Percentiles rank a stretch among this genome's conserved stretches.
Evolutionary conservation across 768 basidiomycete genomes (phyloP).

Genomic region (Leccinum subtestaceum): DNA sequence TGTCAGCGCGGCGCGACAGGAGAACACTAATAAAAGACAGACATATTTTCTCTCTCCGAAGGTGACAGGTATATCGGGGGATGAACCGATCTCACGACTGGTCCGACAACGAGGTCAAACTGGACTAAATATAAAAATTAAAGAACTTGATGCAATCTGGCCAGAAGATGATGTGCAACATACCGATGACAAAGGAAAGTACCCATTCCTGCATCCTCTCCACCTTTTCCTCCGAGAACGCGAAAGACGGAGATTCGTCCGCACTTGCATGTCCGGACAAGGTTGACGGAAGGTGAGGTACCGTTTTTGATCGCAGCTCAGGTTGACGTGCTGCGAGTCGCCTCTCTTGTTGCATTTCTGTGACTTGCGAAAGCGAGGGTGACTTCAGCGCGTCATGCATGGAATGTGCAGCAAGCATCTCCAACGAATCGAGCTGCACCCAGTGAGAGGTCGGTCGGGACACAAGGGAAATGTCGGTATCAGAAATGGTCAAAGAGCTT

Average conservation of each 20-base stretch:
- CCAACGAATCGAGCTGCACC: slow-evolving; percentile 4
- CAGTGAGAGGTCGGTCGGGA: slow-evolving; percentile 21
- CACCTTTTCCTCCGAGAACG: slow-evolving; percentile 47
- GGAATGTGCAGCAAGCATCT: not conserved
- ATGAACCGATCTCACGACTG: slow-evolving; percentile 68
- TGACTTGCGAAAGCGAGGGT: slow-evolving; percentile 33
- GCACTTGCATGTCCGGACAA: slow-evolving; percentile 30
- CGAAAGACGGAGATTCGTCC: slow-evolving; percentile 41
- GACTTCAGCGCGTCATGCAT: slow-evolving; percentile 27
- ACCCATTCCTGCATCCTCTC: slow-evolving; percentile 63
- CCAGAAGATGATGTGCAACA: slow-evolving; percentile 15
- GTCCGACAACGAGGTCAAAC: slow-evolving; percentile 87
- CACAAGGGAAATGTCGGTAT: slow-evolving; percentile 19
- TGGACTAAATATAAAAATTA: slow-evolving; percentile 50
- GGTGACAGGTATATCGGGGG: slow-evolving; percentile 64
- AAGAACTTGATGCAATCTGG: not conserved
- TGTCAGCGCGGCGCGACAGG: slow-evolving; percentile 6
- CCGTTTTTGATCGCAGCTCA: slow-evolving; percentile 45
- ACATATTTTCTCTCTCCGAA: slow-evolving; percentile 83
- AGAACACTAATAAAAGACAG: not conserved
- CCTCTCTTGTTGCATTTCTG: slow-evolving; percentile 16
- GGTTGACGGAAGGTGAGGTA: slow-evolving; percentile 38
- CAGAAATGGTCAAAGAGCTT: slow-evolving; percentile 25
- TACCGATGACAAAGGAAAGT: slow-evolving; percentile 63
- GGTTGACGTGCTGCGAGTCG: slow-evolving; percentile 19